A percentile compares a stretch with the other conserved stretches of the same genome.
These are phyloP conservation scores for Mucor sp. DNA, from an alignment of 371 early-diverging fungal genomes.

Conservation along the genomic window DNA sequence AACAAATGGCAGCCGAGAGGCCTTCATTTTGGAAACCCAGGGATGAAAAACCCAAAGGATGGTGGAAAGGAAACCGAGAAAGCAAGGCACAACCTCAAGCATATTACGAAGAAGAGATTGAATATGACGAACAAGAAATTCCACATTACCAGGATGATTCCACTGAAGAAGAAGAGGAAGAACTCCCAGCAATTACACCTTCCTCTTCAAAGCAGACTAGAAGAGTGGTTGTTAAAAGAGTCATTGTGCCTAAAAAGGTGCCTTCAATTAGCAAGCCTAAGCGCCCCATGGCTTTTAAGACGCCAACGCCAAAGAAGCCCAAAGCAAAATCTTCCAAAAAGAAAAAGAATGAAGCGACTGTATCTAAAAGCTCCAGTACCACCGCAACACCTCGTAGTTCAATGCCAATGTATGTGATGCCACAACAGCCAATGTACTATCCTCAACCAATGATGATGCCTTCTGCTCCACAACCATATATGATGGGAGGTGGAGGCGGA, in stretches of 20 bases:
- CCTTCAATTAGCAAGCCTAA: slow-evolving; percentile 16
- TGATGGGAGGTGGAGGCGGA: background rate
- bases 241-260: slow-evolving; percentile 2
- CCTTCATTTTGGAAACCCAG: slow-evolving; percentile 24
- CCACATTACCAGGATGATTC: background rate
- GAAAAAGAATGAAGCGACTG: background rate
- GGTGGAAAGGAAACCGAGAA: slow-evolving; percentile 17
- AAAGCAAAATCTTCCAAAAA: slow-evolving; percentile 4
- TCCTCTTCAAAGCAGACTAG: background rate
- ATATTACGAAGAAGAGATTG: background rate
- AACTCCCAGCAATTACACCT: background rate
- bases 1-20: background rate
- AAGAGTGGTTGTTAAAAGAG: background rate
- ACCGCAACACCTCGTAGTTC: background rate
- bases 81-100: background rate
- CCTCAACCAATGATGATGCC: slow-evolving; percentile 14
- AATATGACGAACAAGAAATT: background rate
- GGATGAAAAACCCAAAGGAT: slow-evolving; percentile 16
- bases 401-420: slow-evolving; percentile 16
- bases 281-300: slow-evolving; percentile 26
- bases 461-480: background rate
- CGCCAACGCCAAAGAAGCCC: slow-evolving; percentile 6
- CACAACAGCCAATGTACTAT: slow-evolving; percentile 12
- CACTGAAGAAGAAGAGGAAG: background rate
- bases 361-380: background rate